phyloP scores from a whole-genome alignment of 2,329 filamentous ascomycete genomes.

The Xylaria multiplex region DNA sequence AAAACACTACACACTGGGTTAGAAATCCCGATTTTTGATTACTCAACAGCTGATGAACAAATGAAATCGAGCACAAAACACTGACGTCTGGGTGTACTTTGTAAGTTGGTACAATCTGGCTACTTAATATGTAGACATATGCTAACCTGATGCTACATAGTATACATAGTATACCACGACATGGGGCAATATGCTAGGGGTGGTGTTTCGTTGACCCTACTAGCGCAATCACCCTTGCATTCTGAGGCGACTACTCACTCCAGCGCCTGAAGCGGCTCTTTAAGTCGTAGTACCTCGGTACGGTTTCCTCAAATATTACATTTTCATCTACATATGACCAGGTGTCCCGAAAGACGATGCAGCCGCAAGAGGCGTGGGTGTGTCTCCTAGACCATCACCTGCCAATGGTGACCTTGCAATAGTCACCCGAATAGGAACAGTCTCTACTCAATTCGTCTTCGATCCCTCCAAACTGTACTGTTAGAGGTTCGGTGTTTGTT shows the following conservation, averaged over 20 bases:
- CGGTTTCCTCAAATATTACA: not conserved
- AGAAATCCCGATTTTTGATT: no score
- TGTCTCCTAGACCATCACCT: slow-evolving; percentile 2
- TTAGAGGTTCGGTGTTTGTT: not conserved
- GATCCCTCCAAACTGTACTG: not conserved
- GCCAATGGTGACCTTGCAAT: slow-evolving; percentile 2
- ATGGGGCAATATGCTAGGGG: no score
- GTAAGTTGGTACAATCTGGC: no score
- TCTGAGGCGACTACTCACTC: not conserved
- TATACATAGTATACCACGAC: no score
- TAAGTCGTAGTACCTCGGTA: not conserved
- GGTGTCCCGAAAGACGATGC: not conserved
- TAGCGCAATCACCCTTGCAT: not conserved
- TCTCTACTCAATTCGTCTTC: slow-evolving; percentile 5
- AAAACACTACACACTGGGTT: no score
- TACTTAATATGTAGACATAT: no score
- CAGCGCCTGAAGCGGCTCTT: not conserved
- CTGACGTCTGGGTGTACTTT: no score
- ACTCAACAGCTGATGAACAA: no score
- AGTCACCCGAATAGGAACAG: not conserved
- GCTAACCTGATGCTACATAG: no score
- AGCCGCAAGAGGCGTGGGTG: not conserved
- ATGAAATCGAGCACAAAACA: no score
- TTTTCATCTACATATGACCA: not conserved
- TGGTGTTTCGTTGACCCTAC: no score